Percentiles rank a stretch among this genome's conserved stretches.
Evolutionary conservation across 495 filamentous ascomycete species (phyloP).

Genomic region (Aspergillus baeticus): DNA sequence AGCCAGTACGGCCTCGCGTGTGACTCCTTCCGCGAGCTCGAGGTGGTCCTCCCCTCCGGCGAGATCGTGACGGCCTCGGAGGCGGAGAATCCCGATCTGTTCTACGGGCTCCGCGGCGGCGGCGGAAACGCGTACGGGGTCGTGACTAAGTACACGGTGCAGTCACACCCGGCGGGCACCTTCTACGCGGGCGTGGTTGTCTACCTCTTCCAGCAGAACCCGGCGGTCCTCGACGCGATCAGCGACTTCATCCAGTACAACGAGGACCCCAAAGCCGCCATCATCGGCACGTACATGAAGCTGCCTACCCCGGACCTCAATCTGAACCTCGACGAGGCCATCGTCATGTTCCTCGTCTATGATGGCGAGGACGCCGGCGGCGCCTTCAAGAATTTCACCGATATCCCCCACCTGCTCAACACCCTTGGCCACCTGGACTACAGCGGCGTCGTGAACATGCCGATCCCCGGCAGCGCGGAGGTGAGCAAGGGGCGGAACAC

Average conservation of each 20-base stretch:
- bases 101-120: conserved; percentile 11
- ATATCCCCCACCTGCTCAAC: conserved; percentile 8
- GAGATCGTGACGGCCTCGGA: conserved; percentile 6
- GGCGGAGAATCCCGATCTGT: not conserved
- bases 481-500: conserved; percentile 7
- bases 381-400: conserved; percentile 8
- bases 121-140: conserved; percentile 13
- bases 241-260: conserved; percentile 9
- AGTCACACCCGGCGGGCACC: conserved; percentile 7
- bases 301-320: not conserved
- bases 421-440: conserved; percentile 5
- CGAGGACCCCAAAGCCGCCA: conserved; percentile 11
- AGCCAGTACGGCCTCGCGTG: conserved; percentile 12
- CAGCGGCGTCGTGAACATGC: conserved; percentile 10
- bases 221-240: conserved; percentile 6
- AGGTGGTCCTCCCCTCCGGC: conserved; percentile 11
- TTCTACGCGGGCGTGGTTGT: conserved; percentile 10
- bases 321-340: conserved; percentile 10
- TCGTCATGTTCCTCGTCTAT: conserved; percentile 13
- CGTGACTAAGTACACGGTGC: conserved; percentile 13
- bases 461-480: conserved; percentile 7
- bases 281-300: conserved; percentile 14
- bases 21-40: conserved; percentile 13
- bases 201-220: conserved; percentile 12
- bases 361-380: conserved; percentile 2